These are phyloP conservation scores for Thermomucor indicae-seudaticae DNA, from an alignment of 371 early-diverging fungal species.

Conservation along the genomic window DNA sequence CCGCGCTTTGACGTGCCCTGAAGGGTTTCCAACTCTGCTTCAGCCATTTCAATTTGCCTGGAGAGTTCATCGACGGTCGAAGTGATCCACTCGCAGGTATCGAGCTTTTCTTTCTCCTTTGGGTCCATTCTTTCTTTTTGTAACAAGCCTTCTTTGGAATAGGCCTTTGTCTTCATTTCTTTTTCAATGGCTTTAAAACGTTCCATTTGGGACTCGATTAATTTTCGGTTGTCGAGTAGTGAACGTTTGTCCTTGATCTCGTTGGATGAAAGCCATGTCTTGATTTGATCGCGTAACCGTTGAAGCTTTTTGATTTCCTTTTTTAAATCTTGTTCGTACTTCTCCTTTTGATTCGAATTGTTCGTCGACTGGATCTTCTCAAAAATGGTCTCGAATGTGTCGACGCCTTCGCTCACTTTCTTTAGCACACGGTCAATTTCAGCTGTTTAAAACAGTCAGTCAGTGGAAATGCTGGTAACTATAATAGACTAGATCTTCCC, in stretches of 20 bases:
- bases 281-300: constrained; percentile 93
- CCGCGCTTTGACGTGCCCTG: constrained; percentile 68
- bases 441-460: constrained; percentile 32
- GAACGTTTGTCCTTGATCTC: constrained; percentile 96
- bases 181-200: constrained; percentile 95
- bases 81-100: constrained; percentile 77
- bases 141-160: constrained; percentile 89
- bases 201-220: constrained; percentile 98
- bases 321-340: constrained; percentile 93
- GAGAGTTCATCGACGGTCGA: constrained; percentile 78
- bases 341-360: constrained; percentile 90
- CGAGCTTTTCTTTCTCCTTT: constrained; percentile 84
- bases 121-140: constrained; percentile 87
- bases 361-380: constrained; percentile 83
- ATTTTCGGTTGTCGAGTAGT: constrained; percentile 83
- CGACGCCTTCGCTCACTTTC: constrained; percentile 94
- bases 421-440: constrained; percentile 95
- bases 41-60: constrained; percentile 85
- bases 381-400: constrained; percentile 86
- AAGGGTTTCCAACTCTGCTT: constrained; percentile 86
- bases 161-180: constrained; percentile 98
- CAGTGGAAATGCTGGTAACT: background rate
- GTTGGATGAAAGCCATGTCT: constrained; percentile 87
- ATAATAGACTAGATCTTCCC: too few species aligned
- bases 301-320: constrained; percentile 98